phyloP scores from a whole-genome alignment of 2,329 filamentous ascomycete species.

The Lasiodiplodia theobromae region DNA sequence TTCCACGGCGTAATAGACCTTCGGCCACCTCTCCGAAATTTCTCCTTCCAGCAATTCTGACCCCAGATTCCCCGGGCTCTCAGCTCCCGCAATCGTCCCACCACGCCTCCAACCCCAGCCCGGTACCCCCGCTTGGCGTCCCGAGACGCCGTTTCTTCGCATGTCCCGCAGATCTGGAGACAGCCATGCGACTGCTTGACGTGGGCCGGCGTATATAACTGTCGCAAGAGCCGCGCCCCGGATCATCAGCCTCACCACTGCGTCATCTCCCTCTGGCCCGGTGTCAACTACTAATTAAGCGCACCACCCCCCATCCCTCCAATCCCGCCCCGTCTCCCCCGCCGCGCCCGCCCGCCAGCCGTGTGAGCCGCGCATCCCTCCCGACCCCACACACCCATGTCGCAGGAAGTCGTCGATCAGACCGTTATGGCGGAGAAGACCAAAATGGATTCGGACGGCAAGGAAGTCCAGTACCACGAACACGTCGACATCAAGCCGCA shows the following conservation, averaged over 20 bases:
- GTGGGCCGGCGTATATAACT: constrained; percentile 7
- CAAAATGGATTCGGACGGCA: not conserved
- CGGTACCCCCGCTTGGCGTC: not conserved
- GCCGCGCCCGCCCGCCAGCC: not conserved
- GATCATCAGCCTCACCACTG: not conserved
- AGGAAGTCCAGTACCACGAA: not conserved
- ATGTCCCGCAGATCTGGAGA: constrained; percentile 6
- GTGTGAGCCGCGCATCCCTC: not conserved
- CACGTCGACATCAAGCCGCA: constrained; percentile 14
- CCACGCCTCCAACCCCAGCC: constrained; percentile 9
- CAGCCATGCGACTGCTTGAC: not conserved
- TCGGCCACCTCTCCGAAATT: constrained; percentile 17
- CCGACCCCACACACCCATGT: constrained; percentile 1
- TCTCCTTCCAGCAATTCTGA: not conserved
- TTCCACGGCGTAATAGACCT: not conserved
- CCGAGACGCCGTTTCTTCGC: not conserved
- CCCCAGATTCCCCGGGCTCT: constrained; percentile 15
- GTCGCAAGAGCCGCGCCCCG: constrained; percentile 2
- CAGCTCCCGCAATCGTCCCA: not conserved
- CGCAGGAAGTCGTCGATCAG: constrained; percentile 11
- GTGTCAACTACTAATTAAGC: not conserved
- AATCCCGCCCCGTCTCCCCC: not conserved
- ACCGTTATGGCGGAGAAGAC: constrained; percentile 12
- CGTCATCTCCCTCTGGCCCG: constrained; percentile 5
- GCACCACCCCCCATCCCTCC: not conserved